Evolutionary conservation across 2,329 filamentous ascomycete species (phyloP), one percentile per base, ranked within the genome.

Genomic region (Dactylellina parvicollis): DNA sequence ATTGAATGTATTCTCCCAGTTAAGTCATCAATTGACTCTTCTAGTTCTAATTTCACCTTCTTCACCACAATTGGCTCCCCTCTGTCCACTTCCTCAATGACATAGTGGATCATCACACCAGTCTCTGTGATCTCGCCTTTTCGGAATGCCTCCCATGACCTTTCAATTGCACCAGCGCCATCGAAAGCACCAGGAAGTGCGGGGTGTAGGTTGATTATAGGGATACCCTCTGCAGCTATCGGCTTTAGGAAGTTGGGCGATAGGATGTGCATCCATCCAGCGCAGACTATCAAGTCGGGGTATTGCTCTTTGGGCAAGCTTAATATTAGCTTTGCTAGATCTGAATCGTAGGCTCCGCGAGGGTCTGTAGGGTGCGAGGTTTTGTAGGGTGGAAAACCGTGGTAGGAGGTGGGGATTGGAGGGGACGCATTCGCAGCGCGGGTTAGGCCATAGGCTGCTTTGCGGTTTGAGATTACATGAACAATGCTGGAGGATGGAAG

Each of bases 81-180:
- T 78, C 89, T 86, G 82, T 96, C 92, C 61, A 96, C 92, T 80
- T 94, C 87, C 7, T 82, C 83, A 74, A 91, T 88, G 49, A 96
- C 92, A 81, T 93, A 89, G 82, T 96, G 92, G 14, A 92, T 88
- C 93, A 96, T 96, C 60, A 96, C 89, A 0, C 93, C 92, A 0
- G 87, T 92, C 75, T 85, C 85, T 75, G 85, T 85, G 76, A 90
- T 85, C 77, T 88, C 86, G 8, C 92, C 85, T 75, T 85, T 86
- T 79, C 88, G 81, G 79, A 90, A 92, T 66, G 91, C 92, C 49
- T 86, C 84, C 81, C 88, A 92, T 2, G 92, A 92, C 22, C 91
- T 85, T 77, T 90, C 87, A 77, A 96, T 96, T 14, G 92, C 92
- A 76, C 86, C 82, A 38, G 88, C 87, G 3, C 92, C 92, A 76